phyloP scores from a whole-genome alignment of 371 early-diverging fungal species.

The Chytridiales sp. region DNA sequence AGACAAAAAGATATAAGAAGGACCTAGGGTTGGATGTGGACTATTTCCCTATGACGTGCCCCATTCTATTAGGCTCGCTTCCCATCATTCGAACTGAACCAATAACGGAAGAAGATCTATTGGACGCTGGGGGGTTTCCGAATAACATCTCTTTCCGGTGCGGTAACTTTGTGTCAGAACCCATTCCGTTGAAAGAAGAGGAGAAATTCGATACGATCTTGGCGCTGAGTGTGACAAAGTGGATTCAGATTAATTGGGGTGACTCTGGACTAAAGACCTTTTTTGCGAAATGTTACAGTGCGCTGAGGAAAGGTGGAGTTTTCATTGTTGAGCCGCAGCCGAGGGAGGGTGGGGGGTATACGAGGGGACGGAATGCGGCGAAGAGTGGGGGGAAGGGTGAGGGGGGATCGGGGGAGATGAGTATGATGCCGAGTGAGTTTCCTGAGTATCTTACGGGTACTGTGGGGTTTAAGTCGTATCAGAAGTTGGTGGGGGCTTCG shows the following conservation, averaged over 20 bases:
- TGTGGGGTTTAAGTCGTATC: constrained; percentile 9
- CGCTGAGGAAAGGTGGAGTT: constrained; percentile 59
- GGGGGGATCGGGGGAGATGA: neutral
- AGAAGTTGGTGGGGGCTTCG: neutral
- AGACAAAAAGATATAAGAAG: too few species aligned
- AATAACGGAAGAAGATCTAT: constrained; percentile 18
- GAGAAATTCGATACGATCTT: constrained; percentile 42
- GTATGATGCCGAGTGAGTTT: constrained; percentile 11
- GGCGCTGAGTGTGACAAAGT: constrained; percentile 71
- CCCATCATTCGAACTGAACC: constrained; percentile 23
- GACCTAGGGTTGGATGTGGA: constrained; percentile 22
- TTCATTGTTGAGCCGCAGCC: constrained; percentile 77
- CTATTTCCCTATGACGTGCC: constrained; percentile 66
- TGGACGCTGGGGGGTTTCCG: constrained; percentile 58
- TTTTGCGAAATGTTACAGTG: constrained; percentile 61
- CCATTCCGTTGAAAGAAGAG: constrained; percentile 20
- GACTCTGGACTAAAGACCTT: constrained; percentile 73
- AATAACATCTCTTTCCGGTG: constrained; percentile 61
- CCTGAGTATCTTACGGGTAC: constrained; percentile 3
- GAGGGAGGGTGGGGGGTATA: constrained; percentile 29
- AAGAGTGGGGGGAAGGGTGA: too few species aligned
- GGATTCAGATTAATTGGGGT: constrained; percentile 80
- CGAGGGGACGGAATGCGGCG: neutral
- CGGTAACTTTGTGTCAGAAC: constrained; percentile 54
- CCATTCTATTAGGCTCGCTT: constrained; percentile 56